These are phyloP conservation scores for Nepenthes alata DNA, from an alignment of 179 eudicot species.

Conservation along the genomic window DNA sequence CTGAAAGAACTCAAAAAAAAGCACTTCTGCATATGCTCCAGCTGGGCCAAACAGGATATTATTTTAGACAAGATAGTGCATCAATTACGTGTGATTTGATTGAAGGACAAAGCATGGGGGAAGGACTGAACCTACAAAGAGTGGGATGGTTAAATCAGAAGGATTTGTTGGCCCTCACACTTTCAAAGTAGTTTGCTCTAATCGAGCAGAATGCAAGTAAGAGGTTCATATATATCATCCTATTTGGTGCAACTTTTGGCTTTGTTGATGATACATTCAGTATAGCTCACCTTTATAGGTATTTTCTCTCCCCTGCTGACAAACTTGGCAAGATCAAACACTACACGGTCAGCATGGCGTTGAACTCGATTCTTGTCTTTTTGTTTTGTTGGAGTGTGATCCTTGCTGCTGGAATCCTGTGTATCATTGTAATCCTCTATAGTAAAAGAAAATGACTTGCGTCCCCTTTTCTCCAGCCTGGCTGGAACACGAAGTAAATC, in stretches of 20 bases:
- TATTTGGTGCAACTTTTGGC: not conserved
- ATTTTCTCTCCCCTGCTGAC: conserved; percentile 61
- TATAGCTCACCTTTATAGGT: conserved; percentile 63
- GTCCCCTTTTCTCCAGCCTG: conserved; percentile 54
- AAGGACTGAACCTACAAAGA: too few relatives aligned
- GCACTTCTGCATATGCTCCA: too few relatives aligned
- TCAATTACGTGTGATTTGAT: too few relatives aligned
- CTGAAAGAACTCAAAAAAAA: too few relatives aligned
- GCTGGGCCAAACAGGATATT: too few relatives aligned
- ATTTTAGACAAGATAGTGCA: too few relatives aligned
- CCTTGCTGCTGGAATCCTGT: conserved; percentile 27
- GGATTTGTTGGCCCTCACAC: too few relatives aligned
- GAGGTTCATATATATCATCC: not conserved
- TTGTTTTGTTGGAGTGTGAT: conserved; percentile 21
- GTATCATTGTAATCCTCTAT: conserved; percentile 43
- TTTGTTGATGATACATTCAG: not conserved
- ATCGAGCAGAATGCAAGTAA: too few relatives aligned
- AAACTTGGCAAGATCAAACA: conserved; percentile 63
- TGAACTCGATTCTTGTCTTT: conserved; percentile 37
- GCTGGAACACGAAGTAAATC: conserved; percentile 78
- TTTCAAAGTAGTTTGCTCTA: too few relatives aligned
- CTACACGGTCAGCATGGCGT: conserved; percentile 43
- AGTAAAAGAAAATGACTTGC: conserved; percentile 54
- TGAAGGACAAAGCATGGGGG: too few relatives aligned
- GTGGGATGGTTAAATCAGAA: too few relatives aligned